Conservation (phyloP, 306 rosid species). For the Sechiopsis laciniata region DNA sequence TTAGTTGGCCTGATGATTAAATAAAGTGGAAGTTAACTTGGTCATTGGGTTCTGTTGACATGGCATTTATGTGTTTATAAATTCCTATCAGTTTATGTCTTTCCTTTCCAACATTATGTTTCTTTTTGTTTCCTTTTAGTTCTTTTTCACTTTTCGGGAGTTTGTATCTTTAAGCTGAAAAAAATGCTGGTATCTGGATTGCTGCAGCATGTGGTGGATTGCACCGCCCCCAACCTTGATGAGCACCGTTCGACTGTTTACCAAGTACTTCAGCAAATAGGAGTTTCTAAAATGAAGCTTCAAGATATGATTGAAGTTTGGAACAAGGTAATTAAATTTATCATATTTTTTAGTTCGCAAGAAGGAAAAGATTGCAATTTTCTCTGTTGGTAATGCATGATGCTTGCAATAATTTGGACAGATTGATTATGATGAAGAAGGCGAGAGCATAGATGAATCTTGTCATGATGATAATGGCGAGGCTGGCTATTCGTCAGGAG, state of each 20-base stretch:
- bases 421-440: constrained; percentile 65
- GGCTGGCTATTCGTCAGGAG: constrained; percentile 24
- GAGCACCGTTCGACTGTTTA: constrained; percentile 84
- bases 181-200: constrained; percentile 20
- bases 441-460: constrained; percentile 33
- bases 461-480: constrained; percentile 28
- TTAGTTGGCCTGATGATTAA: neutral
- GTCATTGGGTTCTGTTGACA: neutral
- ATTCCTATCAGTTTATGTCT: no score
- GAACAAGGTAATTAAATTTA: constrained; percentile 63
- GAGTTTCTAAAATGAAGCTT: constrained; percentile 72
- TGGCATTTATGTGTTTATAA: neutral
- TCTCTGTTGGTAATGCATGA: neutral
- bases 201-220: constrained; percentile 85
- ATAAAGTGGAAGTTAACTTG: neutral
- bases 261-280: constrained; percentile 79
- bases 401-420: constrained; percentile 23
- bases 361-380: neutral
- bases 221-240: constrained; percentile 83
- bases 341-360: neutral
- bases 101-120: no score
- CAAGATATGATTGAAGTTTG: constrained; percentile 90
- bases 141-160: no score
- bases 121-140: no score
- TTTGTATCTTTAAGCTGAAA: no score